A percentile compares a stretch with the other conserved stretches of the same genome.
phyloP scores from a whole-genome alignment of 768 basidiomycete genomes.

The Hysterangium stoloniferum region DNA sequence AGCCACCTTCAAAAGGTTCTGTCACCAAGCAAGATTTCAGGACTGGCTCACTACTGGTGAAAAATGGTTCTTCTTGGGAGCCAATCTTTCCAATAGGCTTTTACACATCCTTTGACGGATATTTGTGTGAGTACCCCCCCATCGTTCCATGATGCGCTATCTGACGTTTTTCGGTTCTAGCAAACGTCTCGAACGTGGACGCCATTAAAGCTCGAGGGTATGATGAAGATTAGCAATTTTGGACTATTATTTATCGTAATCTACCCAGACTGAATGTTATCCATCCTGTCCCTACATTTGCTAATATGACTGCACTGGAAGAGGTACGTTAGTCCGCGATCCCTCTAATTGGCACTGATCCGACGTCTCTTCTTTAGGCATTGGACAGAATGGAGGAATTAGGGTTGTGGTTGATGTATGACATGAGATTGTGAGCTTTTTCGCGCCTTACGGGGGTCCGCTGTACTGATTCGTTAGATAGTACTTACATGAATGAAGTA shows the following conservation, averaged over 20 bases:
- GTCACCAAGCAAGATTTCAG: conserved; percentile 23
- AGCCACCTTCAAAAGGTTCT: conserved; percentile 26
- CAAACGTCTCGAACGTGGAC: conserved; percentile 45
- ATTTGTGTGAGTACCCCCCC: not conserved
- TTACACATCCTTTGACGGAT: conserved; percentile 37
- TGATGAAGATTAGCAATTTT: conserved; percentile 19
- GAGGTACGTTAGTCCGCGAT: conserved; percentile 24
- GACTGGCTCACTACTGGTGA: conserved; percentile 19
- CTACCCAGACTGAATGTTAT: conserved; percentile 36
- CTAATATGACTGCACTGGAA: conserved; percentile 49
- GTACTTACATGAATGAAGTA: too few relatives aligned
- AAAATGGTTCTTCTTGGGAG: conserved; percentile 16
- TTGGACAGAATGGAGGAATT: conserved; percentile 67
- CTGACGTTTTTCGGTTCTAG: conserved; percentile 30
- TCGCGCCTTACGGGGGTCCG: not conserved
- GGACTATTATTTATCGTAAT: conserved; percentile 17
- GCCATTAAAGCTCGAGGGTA: conserved; percentile 53
- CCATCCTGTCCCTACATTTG: conserved; percentile 64
- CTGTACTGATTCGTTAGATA: too few relatives aligned
- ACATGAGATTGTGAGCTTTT: conserved; percentile 52
- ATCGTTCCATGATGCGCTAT: not conserved
- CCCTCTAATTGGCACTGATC: not conserved
- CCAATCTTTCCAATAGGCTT: conserved; percentile 64
- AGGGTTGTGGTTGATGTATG: conserved; percentile 70
- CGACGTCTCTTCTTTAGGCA: not conserved